Percentiles rank a stretch among this genome's conserved stretches.
Conservation (phyloP, 1,284 basidiomycete species). For the Takashimella tepidaria region DNA sequence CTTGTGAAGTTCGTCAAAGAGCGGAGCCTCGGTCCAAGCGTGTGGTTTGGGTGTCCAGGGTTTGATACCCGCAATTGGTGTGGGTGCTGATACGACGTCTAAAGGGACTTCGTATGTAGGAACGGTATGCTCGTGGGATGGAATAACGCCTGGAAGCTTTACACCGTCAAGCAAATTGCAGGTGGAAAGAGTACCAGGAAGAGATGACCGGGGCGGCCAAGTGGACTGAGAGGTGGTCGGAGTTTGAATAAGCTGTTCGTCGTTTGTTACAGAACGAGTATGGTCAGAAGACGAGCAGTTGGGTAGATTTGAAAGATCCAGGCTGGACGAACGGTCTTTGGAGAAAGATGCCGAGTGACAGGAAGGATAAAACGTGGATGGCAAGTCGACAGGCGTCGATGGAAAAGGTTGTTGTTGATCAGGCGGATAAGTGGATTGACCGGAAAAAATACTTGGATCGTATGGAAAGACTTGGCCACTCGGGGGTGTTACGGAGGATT, state of each 20-base stretch:
- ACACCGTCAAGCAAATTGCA: not conserved
- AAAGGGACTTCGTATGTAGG: not conserved
- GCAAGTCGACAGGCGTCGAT: not conserved
- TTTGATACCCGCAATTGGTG: not conserved
- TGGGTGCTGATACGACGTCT: not conserved
- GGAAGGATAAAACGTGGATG: slow-evolving; percentile 4
- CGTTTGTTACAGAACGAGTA: not conserved
- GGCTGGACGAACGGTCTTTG: not conserved
- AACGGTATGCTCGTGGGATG: not conserved
- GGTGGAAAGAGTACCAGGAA: not conserved
- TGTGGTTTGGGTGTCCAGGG: slow-evolving; percentile 14
- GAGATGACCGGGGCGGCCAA: not conserved
- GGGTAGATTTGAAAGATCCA: not conserved
- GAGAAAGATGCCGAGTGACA: slow-evolving; percentile 1
- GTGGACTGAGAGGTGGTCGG: not conserved
- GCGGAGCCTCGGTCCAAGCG: slow-evolving; percentile 10
- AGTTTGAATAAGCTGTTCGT: not conserved
- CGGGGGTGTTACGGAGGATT: not conserved
- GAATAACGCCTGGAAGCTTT: not conserved
- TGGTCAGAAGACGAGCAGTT: not conserved
- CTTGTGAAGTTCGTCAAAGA: slow-evolving; percentile 8
- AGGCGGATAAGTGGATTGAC: not conserved
- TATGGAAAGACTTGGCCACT: not conserved
- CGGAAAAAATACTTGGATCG: not conserved
- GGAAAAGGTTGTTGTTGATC: not conserved